Conservation (phyloP, 805 yeast genomes). For the Nakazawaea wyomingensis region DNA sequence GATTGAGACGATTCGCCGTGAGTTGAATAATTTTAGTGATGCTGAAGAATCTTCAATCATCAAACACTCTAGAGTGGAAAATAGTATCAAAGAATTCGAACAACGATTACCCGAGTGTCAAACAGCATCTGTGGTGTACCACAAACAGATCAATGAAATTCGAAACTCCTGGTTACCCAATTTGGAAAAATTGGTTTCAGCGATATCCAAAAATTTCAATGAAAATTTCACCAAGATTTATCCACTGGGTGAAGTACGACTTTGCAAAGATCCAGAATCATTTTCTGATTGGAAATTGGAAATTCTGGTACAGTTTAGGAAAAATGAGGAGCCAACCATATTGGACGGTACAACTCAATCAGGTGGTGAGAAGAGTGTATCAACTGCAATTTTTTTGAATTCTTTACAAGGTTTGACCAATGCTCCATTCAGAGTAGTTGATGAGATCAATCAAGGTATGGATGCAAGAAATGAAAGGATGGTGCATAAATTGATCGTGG, state of each 20-base stretch:
- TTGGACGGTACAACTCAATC: constrained; percentile 88
- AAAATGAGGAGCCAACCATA: constrained; percentile 59
- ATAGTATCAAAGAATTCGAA: constrained; percentile 32
- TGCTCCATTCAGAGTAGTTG: constrained; percentile 93
- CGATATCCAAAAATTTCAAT: constrained; percentile 62
- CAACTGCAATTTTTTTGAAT: constrained; percentile 86
- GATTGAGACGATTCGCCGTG: constrained; percentile 37
- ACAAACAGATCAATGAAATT: constrained; percentile 33
- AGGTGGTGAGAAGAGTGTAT: constrained; percentile 96
- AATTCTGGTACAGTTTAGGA: constrained; percentile 82
- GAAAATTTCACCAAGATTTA: constrained; percentile 69
- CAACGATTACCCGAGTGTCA: constrained; percentile 32
- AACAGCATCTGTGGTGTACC: constrained; percentile 23
- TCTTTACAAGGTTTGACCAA: constrained; percentile 82
- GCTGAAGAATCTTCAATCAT: constrained; percentile 23
- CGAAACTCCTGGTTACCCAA: constrained; percentile 56
- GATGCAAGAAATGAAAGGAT: constrained; percentile 86
- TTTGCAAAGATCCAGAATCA: constrained; percentile 45
- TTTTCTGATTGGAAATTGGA: constrained; percentile 78
- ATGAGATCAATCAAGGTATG: constrained; percentile 99
- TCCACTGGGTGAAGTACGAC: constrained; percentile 75
- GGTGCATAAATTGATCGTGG: constrained; percentile 82
- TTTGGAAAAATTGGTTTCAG: constrained; percentile 44
- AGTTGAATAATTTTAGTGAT: constrained; percentile 24
- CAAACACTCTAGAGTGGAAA: constrained; percentile 32